phyloP scores from a whole-genome alignment of 352 stramenopile genomes.

The Pythium folliculosum region DNA sequence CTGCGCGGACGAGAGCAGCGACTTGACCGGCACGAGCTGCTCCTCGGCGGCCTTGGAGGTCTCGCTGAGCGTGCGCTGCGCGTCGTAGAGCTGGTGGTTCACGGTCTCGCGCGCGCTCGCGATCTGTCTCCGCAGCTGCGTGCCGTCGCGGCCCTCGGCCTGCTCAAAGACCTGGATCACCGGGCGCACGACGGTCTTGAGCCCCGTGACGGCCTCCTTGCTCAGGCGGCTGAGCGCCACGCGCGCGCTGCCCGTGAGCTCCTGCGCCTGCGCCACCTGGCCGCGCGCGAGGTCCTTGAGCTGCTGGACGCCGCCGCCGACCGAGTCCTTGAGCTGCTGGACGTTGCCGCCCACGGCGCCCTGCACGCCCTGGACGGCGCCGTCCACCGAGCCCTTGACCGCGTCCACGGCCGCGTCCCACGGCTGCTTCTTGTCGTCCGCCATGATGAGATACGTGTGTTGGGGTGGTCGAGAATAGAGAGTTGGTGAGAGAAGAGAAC shows the following conservation, averaged over 20 bases:
- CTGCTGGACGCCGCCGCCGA: conserved; percentile 42
- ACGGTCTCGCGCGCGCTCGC: conserved; percentile 44
- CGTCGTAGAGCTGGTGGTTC: conserved; percentile 65
- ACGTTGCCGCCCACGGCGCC: conserved; percentile 54
- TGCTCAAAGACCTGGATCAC: conserved; percentile 67
- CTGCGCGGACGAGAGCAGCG: conserved; percentile 41
- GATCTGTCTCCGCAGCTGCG: conserved; percentile 63
- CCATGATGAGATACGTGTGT: conserved; percentile 2
- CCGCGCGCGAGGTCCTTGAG: conserved; percentile 41
- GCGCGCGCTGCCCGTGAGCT: conserved; percentile 63
- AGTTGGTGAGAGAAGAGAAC: not conserved
- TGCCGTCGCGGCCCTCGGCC: conserved; percentile 63
- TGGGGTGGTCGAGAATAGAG: conserved; percentile 3
- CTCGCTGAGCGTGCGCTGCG: conserved; percentile 48
- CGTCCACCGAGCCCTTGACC: conserved; percentile 54
- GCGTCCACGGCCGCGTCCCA: conserved; percentile 50
- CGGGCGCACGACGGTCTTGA: conserved; percentile 46
- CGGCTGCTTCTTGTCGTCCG: conserved; percentile 54
- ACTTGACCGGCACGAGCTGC: conserved; percentile 66
- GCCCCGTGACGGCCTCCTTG: conserved; percentile 40
- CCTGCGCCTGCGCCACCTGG: conserved; percentile 55
- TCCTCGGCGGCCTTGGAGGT: conserved; percentile 55
- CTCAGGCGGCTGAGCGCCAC: conserved; percentile 41
- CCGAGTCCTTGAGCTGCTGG: conserved; percentile 47
- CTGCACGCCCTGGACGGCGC: conserved; percentile 39